phyloP scores from a whole-genome alignment of 495 filamentous ascomycete genomes.

The Lichenothelia convexa region DNA sequence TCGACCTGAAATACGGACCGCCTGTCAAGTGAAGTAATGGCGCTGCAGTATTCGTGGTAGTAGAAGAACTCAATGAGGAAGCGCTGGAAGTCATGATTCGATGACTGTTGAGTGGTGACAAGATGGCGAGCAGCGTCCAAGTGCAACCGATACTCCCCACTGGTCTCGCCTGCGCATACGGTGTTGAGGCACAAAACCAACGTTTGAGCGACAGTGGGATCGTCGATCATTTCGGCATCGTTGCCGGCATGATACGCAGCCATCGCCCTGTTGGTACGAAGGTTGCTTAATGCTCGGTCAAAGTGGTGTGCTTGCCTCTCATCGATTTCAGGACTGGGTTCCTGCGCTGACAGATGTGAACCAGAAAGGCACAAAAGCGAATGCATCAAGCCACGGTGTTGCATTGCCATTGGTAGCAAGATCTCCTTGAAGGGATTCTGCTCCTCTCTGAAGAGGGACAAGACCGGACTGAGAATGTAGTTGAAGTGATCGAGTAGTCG shows the following conservation, averaged over 20 bases:
- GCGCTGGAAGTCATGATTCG: constrained; percentile 24
- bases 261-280: constrained; percentile 27
- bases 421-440: constrained; percentile 82
- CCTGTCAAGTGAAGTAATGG: constrained; percentile 50
- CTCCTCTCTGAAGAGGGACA: constrained; percentile 69
- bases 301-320: constrained; percentile 38
- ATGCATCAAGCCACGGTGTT: constrained; percentile 79
- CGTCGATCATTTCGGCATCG: constrained; percentile 32
- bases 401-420: constrained; percentile 66
- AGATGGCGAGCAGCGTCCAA: constrained; percentile 59
- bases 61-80: constrained; percentile 90
- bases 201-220: constrained; percentile 44
- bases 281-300: constrained; percentile 36
- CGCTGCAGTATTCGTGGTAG: constrained; percentile 71
- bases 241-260: constrained; percentile 23
- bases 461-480: constrained; percentile 56
- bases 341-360: constrained; percentile 47
- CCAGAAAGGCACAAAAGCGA: constrained; percentile 74
- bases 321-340: constrained; percentile 19
- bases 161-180: constrained; percentile 57
- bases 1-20: constrained; percentile 35
- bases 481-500: constrained; percentile 79
- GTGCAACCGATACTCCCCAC: constrained; percentile 65
- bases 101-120: constrained; percentile 33
- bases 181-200: constrained; percentile 68